Evolutionary conservation across 2,329 filamentous ascomycete genomes (phyloP).

Genomic region (Scedosporium aurantiacum): DNA sequence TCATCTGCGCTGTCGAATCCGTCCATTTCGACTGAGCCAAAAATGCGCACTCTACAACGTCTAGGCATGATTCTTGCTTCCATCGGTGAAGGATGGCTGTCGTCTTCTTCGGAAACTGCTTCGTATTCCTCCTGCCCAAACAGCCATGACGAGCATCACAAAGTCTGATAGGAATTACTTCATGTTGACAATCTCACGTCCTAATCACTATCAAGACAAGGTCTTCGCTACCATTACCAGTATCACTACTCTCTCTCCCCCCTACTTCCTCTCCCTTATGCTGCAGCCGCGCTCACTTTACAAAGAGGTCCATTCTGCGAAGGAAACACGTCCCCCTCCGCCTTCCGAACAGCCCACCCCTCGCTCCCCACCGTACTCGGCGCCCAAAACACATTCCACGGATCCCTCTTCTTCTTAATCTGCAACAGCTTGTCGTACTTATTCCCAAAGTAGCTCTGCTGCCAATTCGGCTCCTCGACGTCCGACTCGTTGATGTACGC

Average conservation of each 20-base stretch:
- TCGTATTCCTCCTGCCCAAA: too few species aligned
- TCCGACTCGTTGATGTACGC: conserved; percentile 42
- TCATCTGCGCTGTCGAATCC: too few species aligned
- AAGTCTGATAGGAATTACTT: background rate
- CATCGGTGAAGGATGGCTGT: too few species aligned
- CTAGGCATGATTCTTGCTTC: too few species aligned
- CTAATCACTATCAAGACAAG: too few species aligned
- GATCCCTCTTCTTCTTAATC: conserved; percentile 39
- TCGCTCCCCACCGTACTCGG: conserved; percentile 38
- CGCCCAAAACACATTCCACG: conserved; percentile 35
- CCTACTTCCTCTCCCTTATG: background rate
- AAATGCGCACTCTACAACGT: too few species aligned
- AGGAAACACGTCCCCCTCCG: conserved; percentile 17
- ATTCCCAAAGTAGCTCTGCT: conserved; percentile 33
- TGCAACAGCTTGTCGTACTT: conserved; percentile 29
- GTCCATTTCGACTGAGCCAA: too few species aligned
- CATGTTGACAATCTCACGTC: background rate
- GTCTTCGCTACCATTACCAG: background rate
- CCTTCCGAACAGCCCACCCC: conserved; percentile 27
- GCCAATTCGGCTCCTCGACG: conserved; percentile 32
- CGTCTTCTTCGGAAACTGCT: too few species aligned
- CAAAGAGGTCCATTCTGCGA: conserved; percentile 27
- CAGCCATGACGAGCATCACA: background rate
- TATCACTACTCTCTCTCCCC: background rate
- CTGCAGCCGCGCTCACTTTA: conserved; percentile 7